Conservation (phyloP, 805 yeast genomes). For the Zygotorulaspora chibaensis region DNA sequence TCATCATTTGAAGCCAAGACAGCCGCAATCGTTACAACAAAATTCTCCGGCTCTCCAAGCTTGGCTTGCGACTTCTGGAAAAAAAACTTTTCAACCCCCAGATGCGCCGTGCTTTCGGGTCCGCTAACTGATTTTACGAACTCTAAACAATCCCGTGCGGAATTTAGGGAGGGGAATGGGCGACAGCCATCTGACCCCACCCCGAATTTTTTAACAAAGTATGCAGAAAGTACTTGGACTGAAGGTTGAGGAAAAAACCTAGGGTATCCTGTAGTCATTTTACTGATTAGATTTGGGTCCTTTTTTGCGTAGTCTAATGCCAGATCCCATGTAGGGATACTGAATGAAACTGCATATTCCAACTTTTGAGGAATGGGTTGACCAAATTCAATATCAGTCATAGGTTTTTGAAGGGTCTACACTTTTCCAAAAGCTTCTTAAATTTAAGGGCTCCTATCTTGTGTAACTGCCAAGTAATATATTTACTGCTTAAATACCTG, state of each 20-base stretch:
- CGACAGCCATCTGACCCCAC: slow-evolving; percentile 64
- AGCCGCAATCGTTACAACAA: slow-evolving; percentile 62
- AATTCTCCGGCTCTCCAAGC: slow-evolving; percentile 47
- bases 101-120: slow-evolving; percentile 11
- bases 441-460: not conserved
- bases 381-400: slow-evolving; percentile 18
- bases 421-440: not conserved
- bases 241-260: slow-evolving; percentile 64
- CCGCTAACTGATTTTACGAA: slow-evolving; percentile 44
- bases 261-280: slow-evolving; percentile 86
- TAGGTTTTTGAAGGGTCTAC: slow-evolving; percentile 1
- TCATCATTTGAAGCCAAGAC: slow-evolving; percentile 57
- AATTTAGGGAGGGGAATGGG: slow-evolving; percentile 62
- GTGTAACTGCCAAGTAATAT: not conserved
- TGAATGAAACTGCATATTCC: slow-evolving; percentile 82
- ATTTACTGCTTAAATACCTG: not conserved
- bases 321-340: slow-evolving; percentile 89
- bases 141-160: slow-evolving; percentile 72
- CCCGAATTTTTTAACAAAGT: slow-evolving; percentile 63
- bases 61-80: slow-evolving; percentile 41
- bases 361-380: slow-evolving; percentile 16
- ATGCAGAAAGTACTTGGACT: slow-evolving; percentile 48
- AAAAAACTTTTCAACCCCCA: slow-evolving; percentile 9
- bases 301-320: slow-evolving; percentile 89
- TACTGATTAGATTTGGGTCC: slow-evolving; percentile 66